Evolutionary conservation across 202 grass and related monocot species (phyloP), one percentile per base, ranked within the genome.

Genomic region (Panicum hallii): DNA sequence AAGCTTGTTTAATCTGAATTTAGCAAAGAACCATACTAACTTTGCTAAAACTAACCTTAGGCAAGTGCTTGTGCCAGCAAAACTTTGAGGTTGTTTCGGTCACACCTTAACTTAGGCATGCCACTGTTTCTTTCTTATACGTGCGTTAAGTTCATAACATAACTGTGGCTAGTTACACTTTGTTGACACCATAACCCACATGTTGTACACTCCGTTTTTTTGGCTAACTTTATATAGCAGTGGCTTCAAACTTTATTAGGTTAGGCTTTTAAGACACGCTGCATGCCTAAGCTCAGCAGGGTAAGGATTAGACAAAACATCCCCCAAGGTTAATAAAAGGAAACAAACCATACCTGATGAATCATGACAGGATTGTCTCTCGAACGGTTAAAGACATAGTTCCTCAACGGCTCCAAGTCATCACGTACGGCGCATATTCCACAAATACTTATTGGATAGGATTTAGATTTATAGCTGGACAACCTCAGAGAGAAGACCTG

Each of bases 281-380:
- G 7, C 65, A 68, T 68, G 65, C 17, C 16, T 67, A 67, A 67
- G 32, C 16, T 7, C 13, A 67, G 34, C 63, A 66, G 20, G 2
- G n/a, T 7, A 11, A 62, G 58, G 22, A 1, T 62, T 62, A 30
- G 58, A 61, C 22, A 11, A 28, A 61, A 61, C 12, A 32, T 13
- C 4, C 26, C n/a, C 69, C 22, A 17, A 49, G 69, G 44, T 30
- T 72, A 17, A 49, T 0, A 72, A 17, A 30, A 49, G 3, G 30
- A 38, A 40, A 7, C 0, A 40, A 19, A 36, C 15, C 14, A 3
- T 54, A 74, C 71, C 71, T 84, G 72, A 12, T 68, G 40, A 47
- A 84, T 34, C 17, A 54, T 58, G 82, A 84, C 11, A 77, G 82
- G 23, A 77, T 58, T 9, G 28, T 68, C 72, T 60, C 82, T 36